Percentiles rank a stretch among this genome's conserved stretches.
Conservation (phyloP, 495 filamentous ascomycete species). For the Viridothelium virens region DNA sequence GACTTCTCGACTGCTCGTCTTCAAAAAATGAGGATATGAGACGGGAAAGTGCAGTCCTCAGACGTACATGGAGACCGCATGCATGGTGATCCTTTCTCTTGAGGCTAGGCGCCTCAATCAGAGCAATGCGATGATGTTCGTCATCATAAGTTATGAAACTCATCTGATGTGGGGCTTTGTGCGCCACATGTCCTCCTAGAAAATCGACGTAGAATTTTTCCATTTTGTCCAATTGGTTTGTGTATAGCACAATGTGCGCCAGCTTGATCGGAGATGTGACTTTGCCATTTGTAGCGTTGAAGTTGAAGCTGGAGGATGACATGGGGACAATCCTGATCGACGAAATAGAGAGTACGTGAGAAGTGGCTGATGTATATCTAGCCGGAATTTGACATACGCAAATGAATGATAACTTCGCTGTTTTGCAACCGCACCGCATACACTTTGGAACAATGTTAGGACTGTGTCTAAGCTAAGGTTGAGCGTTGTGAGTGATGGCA, state of each 20-base stretch:
- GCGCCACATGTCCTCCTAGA: slow-evolving; percentile 27
- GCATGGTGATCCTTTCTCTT: slow-evolving; percentile 23
- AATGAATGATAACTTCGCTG: no score
- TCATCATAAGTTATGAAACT: slow-evolving; percentile 23
- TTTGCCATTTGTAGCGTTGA: slow-evolving; percentile 8
- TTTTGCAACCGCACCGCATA: no score
- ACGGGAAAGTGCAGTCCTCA: neutral
- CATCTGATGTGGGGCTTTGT: slow-evolving; percentile 15
- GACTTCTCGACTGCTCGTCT: no score
- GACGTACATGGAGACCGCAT: slow-evolving; percentile 16
- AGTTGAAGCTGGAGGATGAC: neutral
- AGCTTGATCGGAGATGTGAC: slow-evolving; percentile 15
- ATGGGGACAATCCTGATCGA: neutral
- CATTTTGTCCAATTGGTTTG: slow-evolving; percentile 22
- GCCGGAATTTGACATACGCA: neutral
- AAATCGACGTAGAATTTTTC: slow-evolving; percentile 35
- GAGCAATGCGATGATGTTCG: slow-evolving; percentile 28
- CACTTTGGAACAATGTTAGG: no score
- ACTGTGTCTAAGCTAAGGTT: no score
- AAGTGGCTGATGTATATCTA: neutral
- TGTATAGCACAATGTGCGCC: slow-evolving; percentile 19
- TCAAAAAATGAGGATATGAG: neutral
- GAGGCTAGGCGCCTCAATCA: slow-evolving; percentile 17
- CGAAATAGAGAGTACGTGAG: neutral
- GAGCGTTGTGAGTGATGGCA: no score